These are phyloP conservation scores for Monotropa hypopitys DNA, from an alignment of 179 eudicot species.

Conservation along the genomic window DNA sequence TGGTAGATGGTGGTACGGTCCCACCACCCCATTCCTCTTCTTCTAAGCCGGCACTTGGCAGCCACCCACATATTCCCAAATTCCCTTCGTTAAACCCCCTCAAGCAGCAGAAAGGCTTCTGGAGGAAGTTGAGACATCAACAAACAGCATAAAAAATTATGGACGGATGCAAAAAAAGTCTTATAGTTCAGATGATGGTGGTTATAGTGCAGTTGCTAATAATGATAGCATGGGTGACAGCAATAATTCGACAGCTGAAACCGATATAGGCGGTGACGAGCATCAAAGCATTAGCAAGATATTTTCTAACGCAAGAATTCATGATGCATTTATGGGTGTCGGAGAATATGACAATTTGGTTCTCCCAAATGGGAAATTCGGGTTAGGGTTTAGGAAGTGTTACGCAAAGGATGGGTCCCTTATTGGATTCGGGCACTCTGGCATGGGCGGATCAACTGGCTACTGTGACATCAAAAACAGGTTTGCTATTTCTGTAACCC, in stretches of 20 bases:
- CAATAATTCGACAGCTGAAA: slow-evolving; percentile 1
- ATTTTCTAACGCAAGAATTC: slow-evolving; percentile 47
- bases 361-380: slow-evolving; percentile 50
- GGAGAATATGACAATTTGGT: slow-evolving; percentile 67
- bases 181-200: background rate
- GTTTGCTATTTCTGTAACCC: slow-evolving; percentile 69
- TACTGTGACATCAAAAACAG: slow-evolving; percentile 60
- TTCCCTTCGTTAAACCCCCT: slow-evolving; percentile 29
- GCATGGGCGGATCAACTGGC: slow-evolving; percentile 94
- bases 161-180: background rate
- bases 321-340: slow-evolving; percentile 70
- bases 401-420: slow-evolving; percentile 45
- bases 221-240: slow-evolving; percentile 23
- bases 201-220: slow-evolving; percentile 14
- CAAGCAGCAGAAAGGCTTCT: slow-evolving; percentile 25
- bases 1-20: slow-evolving; percentile 53
- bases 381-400: slow-evolving; percentile 70
- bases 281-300: slow-evolving; percentile 16
- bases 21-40: slow-evolving; percentile 52
- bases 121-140: slow-evolving; percentile 21
- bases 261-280: background rate
- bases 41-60: slow-evolving; percentile 62
- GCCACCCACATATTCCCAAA: slow-evolving; percentile 65
- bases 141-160: slow-evolving; percentile 3
- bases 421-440: slow-evolving; percentile 88